These are phyloP conservation scores for Sclerotinia borealis DNA, from an alignment of 2,329 filamentous ascomycete species.

Conservation along the genomic window DNA sequence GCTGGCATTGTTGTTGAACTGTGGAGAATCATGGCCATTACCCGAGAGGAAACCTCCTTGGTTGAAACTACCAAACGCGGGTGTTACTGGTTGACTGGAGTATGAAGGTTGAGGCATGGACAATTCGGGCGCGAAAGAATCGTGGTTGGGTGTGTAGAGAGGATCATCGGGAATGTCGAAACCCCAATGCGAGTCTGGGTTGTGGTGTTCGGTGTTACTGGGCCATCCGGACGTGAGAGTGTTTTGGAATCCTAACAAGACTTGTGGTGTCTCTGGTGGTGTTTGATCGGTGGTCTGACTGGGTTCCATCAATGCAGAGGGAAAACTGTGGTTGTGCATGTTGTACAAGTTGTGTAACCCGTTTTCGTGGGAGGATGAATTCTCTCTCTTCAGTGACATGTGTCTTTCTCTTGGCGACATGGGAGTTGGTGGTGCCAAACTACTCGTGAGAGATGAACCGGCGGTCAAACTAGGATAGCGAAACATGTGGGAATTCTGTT, in stretches of 20 bases:
- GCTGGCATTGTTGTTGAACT: constrained; percentile 22
- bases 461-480: constrained; percentile 22
- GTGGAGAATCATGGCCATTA: constrained; percentile 21
- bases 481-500: constrained; percentile 26
- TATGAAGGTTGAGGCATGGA: constrained; percentile 29
- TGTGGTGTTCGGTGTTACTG: constrained; percentile 14
- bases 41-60: constrained; percentile 19
- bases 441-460: constrained; percentile 28
- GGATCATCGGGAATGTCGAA: constrained; percentile 28
- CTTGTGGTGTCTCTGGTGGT: constrained; percentile 30
- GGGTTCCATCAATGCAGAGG: background rate
- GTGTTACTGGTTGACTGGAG: constrained; percentile 30
- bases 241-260: constrained; percentile 16
- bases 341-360: constrained; percentile 25
- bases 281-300: constrained; percentile 15
- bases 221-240: constrained; percentile 18
- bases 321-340: background rate
- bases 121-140: constrained; percentile 24
- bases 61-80: constrained; percentile 29
- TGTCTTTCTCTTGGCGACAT: constrained; percentile 30
- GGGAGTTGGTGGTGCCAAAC: constrained; percentile 31
- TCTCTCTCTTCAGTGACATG: constrained; percentile 25
- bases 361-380: constrained; percentile 21
- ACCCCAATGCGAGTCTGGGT: constrained; percentile 21
- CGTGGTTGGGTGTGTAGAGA: constrained; percentile 27